These are phyloP conservation scores for Hymenoscyphus salicellus DNA, from an alignment of 2,329 filamentous ascomycete species.

Conservation along the genomic window DNA sequence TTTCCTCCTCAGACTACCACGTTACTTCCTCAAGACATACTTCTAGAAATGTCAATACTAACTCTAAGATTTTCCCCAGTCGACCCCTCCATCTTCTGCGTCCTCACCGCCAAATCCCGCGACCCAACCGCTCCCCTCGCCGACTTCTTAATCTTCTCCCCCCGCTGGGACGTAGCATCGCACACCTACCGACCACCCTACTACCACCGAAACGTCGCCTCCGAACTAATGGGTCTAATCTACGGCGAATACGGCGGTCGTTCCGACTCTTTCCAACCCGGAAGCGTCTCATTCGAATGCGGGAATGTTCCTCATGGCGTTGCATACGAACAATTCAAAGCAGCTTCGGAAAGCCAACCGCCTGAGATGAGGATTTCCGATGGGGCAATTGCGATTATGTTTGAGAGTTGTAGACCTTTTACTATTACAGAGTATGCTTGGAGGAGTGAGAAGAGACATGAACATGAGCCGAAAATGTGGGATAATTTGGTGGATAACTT, in stretches of 20 bases:
- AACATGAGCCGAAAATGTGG: constrained; percentile 52
- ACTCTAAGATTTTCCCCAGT: too few relatives aligned
- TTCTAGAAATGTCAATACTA: too few relatives aligned
- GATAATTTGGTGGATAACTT: constrained; percentile 54
- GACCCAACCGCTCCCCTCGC: constrained; percentile 54
- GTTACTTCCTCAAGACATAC: too few relatives aligned
- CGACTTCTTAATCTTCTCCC: constrained; percentile 68
- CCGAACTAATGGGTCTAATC: constrained; percentile 47
- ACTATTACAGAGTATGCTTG: constrained; percentile 56
- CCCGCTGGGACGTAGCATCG: constrained; percentile 62
- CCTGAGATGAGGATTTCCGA: constrained; percentile 46
- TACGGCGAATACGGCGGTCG: constrained; percentile 55
- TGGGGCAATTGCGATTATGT: constrained; percentile 51
- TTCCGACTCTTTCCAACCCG: constrained; percentile 59
- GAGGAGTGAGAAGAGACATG: constrained; percentile 40
- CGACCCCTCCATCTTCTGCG: constrained; percentile 65
- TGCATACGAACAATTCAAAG: constrained; percentile 44
- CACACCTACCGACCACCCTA: constrained; percentile 58
- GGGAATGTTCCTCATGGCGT: constrained; percentile 49
- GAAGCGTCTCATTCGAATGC: constrained; percentile 43
- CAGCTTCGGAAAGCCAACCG: constrained; percentile 46
- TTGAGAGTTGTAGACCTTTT: constrained; percentile 51
- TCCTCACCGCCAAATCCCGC: constrained; percentile 58
- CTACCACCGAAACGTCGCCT: constrained; percentile 54
- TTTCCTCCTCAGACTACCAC: too few relatives aligned